Base-by-base conservation (phyloP, 495 filamentous ascomycete genomes). In the Staphylotrichum longicolle region DNA sequence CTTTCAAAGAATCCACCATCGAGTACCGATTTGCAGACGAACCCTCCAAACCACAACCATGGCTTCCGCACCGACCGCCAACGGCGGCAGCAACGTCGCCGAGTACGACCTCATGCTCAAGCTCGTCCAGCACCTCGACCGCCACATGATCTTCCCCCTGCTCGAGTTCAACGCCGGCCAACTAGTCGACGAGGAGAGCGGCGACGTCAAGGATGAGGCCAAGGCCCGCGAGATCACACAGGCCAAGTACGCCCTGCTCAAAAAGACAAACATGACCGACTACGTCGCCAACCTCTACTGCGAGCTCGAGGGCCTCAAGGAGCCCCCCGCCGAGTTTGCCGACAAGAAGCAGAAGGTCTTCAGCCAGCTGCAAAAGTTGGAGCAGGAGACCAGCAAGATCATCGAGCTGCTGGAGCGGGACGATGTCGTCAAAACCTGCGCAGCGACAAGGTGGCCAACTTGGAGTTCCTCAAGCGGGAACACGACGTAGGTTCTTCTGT, bases 191-290 rank as follows among this genome's bases (percentile, higher is more conserved):
- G 80, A 83, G 60, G 84, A 85, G 39, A 78, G 76, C 54, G 82
- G 81, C 37, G 77, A 83, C 54, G 66, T 74, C 35, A 77, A 72
- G 57, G 84, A 83, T 47, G 78, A 81, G 62, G 82, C 81, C 64
- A 77, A 80, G 61, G 78, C 87, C 40, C 78, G 82, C 55, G 87
- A 91, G 68, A 87, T 93, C 66, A 85, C 83, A 35, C 85, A 88
- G 70, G 85, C 90, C 69, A 96, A 96, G 73, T 96, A 91, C 73
- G 86, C 91, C 74, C 84, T 98, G 35, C 85, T 97, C 58, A 93
- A 96, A 82, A 85, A 88, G 73, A 96, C 94, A 59, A 95, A 98
- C 80, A 98, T 98, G 94, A 91, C 86, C 67, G 94, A 98, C 75
- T 98, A 95, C 73, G 90, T 97, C 45, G 91, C 91, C 65, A 86